A percentile compares a stretch with the other conserved stretches of the same genome.
Conservation (phyloP, 345 rosid genomes). For the Citrus sinensis region DNA sequence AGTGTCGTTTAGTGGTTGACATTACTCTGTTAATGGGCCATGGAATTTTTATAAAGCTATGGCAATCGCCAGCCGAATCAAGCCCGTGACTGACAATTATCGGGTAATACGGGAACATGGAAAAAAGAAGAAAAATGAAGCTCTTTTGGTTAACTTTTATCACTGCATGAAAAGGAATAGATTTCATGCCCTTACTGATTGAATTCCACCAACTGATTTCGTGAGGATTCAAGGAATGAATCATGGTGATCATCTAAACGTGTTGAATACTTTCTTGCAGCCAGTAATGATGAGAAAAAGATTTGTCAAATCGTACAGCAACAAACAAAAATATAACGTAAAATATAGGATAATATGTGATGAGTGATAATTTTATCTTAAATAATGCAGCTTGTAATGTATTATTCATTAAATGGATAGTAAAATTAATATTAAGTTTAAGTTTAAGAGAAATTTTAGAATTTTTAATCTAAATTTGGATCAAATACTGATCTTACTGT, state of each 20-base stretch:
- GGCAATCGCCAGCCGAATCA: neutral
- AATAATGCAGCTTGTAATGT: too few species aligned
- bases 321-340: too few species aligned
- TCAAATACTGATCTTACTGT: too few species aligned
- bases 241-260: slow-evolving; percentile 5
- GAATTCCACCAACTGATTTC: slow-evolving; percentile 5
- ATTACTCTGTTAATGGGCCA: neutral
- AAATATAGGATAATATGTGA: too few species aligned
- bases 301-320: neutral
- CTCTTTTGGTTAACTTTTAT: neutral
- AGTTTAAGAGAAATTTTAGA: too few species aligned
- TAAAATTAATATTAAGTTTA: too few species aligned
- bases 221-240: slow-evolving; percentile 5
- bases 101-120: neutral
- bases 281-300: neutral
- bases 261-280: neutral
- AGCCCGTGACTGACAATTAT: slow-evolving; percentile 25
- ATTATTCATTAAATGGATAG: too few species aligned
- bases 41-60: neutral
- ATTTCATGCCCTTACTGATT: slow-evolving; percentile 1
- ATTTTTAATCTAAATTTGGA: too few species aligned
- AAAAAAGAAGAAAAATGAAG: neutral
- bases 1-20: slow-evolving; percentile 1
- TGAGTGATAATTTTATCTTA: neutral
- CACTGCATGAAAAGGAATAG: neutral